phyloP scores from a whole-genome alignment of 1,139 yeast species.

The Casaregolazyma suthepensis region DNA sequence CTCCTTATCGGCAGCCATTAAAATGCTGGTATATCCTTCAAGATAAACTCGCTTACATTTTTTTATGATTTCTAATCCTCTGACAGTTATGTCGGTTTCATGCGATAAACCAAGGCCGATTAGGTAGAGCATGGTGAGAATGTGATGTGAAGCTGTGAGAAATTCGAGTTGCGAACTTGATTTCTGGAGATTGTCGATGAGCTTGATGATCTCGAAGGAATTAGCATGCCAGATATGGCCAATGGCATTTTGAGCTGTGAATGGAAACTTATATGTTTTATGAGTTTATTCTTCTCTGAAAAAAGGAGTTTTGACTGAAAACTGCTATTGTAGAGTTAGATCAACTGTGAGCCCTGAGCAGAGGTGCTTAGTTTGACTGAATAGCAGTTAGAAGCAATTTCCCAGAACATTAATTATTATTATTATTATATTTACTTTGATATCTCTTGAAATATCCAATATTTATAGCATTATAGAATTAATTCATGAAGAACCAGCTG shows the following conservation, averaged over 20 bases:
- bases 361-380: not conserved
- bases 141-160: not conserved
- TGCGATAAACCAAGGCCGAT: slow-evolving; percentile 90
- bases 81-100: slow-evolving; percentile 85
- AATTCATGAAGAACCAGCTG: not conserved
- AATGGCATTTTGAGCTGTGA: not conserved
- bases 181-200: too few relatives aligned
- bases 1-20: slow-evolving; percentile 82
- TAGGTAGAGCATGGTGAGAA: slow-evolving; percentile 64
- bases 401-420: too few relatives aligned
- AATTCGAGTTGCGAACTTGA: not conserved
- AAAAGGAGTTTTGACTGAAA: not conserved
- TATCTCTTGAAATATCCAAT: too few relatives aligned
- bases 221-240: not conserved
- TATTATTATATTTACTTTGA: too few relatives aligned
- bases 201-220: not conserved
- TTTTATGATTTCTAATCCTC: slow-evolving; percentile 81
- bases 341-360: not conserved
- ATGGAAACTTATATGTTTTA: not conserved
- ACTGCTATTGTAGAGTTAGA: not conserved
- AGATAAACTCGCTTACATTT: slow-evolving; percentile 82
- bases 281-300: not conserved
- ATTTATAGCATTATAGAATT: too few relatives aligned
- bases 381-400: too few relatives aligned
- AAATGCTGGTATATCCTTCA: slow-evolving; percentile 91